phyloP scores from a whole-genome alignment of 768 basidiomycete genomes.

The Chalciporus piperatus region DNA sequence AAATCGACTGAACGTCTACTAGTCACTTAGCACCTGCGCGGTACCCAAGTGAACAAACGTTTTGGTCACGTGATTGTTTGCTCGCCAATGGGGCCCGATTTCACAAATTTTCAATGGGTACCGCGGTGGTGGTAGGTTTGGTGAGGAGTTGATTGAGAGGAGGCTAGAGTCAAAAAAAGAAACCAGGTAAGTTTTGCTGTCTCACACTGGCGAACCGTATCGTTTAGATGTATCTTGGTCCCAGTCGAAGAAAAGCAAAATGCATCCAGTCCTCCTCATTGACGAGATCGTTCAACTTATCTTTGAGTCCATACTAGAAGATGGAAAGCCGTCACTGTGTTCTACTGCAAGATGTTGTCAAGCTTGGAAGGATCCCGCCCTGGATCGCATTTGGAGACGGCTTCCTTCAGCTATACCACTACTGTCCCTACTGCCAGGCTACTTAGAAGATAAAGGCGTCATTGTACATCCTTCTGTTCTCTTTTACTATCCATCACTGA shows the following conservation, averaged over 20 bases:
- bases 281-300: conserved; percentile 50
- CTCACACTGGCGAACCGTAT: too few relatives aligned
- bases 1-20: not conserved
- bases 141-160: not conserved
- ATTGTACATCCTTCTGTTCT: conserved; percentile 8
- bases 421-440: conserved; percentile 33
- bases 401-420: conserved; percentile 42
- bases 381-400: conserved; percentile 45
- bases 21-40: not conserved
- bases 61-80: conserved; percentile 9
- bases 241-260: conserved; percentile 11
- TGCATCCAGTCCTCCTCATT: conserved; percentile 46
- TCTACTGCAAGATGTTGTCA: conserved; percentile 40
- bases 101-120: conserved; percentile 16
- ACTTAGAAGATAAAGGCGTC: conserved; percentile 5
- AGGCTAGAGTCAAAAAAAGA: not conserved
- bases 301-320: conserved; percentile 33
- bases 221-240: not conserved
- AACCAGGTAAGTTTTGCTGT: conserved; percentile 9
- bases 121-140: conserved; percentile 2
- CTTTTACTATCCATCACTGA: not conserved
- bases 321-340: conserved; percentile 31
- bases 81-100: conserved; percentile 9
- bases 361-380: conserved; percentile 48
- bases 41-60: not conserved